Evolutionary conservation across 2,329 filamentous ascomycete species (phyloP).

Genomic region (Penicillium sp.): DNA sequence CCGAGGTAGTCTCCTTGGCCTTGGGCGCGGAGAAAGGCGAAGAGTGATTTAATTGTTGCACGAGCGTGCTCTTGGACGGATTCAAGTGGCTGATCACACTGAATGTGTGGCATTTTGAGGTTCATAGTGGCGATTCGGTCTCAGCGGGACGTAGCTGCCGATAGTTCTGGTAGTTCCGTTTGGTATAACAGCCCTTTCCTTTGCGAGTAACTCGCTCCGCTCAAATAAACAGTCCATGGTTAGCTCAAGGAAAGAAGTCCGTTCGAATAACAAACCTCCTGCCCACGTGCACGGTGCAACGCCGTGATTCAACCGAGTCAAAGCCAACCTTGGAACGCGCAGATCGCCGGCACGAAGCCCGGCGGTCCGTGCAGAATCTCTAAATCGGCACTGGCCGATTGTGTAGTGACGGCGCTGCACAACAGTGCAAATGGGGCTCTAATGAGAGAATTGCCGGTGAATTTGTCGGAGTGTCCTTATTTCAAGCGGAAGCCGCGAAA

Average conservation of each 20-base stretch:
- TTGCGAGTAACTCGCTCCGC: neutral
- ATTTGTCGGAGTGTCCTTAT: neutral
- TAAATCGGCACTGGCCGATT: slow-evolving; percentile 3
- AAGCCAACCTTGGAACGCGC: neutral
- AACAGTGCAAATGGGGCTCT: neutral
- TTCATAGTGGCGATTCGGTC: slow-evolving; percentile 1
- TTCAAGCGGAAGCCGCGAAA: too few species aligned
- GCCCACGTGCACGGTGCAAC: neutral
- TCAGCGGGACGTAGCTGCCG: neutral
- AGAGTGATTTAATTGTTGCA: slow-evolving; percentile 23
- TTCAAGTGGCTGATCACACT: slow-evolving; percentile 1
- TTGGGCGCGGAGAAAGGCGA: slow-evolving; percentile 27
- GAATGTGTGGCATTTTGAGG: slow-evolving; percentile 2
- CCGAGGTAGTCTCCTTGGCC: slow-evolving; percentile 31
- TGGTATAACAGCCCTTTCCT: neutral
- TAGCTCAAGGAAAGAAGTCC: neutral
- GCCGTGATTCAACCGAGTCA: neutral
- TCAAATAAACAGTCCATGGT: neutral
- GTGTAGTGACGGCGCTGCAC: neutral
- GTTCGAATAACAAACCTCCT: neutral
- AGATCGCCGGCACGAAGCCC: slow-evolving; percentile 23
- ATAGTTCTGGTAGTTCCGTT: neutral
- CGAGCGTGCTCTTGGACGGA: slow-evolving; percentile 20
- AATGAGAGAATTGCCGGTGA: neutral
- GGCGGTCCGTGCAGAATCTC: slow-evolving; percentile 12